Conservation (phyloP, 306 rosid species). For the Medicago arabica region DNA sequence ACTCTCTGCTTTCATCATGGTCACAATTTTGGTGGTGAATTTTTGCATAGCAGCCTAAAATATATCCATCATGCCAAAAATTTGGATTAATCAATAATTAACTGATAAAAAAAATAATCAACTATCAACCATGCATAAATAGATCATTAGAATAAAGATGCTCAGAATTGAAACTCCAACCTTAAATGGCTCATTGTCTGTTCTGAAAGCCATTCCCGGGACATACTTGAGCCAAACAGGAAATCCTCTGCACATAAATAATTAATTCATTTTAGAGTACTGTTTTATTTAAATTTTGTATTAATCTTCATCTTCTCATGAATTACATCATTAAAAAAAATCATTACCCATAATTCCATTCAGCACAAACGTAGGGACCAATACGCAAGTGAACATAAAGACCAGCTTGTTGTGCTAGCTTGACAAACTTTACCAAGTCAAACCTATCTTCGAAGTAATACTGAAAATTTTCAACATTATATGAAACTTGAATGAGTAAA, state of each 20-base stretch:
- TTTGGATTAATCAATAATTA: background rate
- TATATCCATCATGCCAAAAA: conserved; percentile 35
- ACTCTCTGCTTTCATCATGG: conserved; percentile 74
- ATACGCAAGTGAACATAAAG: conserved; percentile 81
- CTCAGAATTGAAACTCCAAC: conserved; percentile 43
- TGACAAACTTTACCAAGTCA: conserved; percentile 75
- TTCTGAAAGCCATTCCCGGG: conserved; percentile 87
- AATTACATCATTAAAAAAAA: conserved; percentile 6
- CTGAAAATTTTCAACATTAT: conserved; percentile 46
- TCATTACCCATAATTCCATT: conserved; percentile 85
- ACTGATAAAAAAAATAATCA: background rate
- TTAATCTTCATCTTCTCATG: background rate
- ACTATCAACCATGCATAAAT: background rate
- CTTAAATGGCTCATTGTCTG: conserved; percentile 94
- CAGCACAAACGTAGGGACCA: conserved; percentile 86
- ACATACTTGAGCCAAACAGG: conserved; percentile 98
- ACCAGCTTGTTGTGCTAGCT: conserved; percentile 67
- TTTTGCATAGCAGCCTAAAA: conserved; percentile 89
- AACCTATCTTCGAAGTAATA: conserved; percentile 74
- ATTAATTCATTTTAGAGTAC: conserved; percentile 36
- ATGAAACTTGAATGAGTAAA: conserved; percentile 1
- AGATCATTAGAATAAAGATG: conserved; percentile 1
- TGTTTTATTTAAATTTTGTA: background rate
- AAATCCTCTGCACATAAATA: conserved; percentile 79
- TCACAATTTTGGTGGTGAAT: conserved; percentile 82